Base-by-base conservation (phyloP, 192 early-diverging fungal genomes). In the Haplosporangium gracile region DNA sequence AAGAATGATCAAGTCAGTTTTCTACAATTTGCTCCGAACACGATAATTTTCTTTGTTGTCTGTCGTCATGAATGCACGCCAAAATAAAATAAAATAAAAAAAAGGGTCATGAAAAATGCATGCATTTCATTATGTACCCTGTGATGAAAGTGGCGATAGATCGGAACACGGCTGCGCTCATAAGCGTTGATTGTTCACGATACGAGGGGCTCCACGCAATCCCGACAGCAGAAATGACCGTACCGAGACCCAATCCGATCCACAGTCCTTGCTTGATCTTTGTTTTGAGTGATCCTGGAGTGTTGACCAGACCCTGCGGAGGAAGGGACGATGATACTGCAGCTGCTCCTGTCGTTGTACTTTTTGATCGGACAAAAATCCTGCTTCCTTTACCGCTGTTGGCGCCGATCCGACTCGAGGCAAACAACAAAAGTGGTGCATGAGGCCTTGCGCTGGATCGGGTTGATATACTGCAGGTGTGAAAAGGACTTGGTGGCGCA, bases 201-300 rank as follows among this genome's bases (percentile, higher is more conserved):
- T 81, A 86, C 11, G 79, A 60, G 16, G 84, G 84, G 32, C 84
- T 86, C 84, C 84, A 86, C 6, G 84, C 84, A 18, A 86, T 86
- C 32, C 84, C 84, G 10, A 86, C 68, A n/a, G 84, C 79, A 0
- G 84, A 86, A 32, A 71, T 60, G 11, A 86, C 26, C 5, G 84
- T 81, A 24, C 84, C 79, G 10, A 86, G 4, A 60, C 84, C 84
- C 7, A 86, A n/a, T 16, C 84, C 79, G 22, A 68, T 32, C 84
- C 84, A 86, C 6, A 86, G 38, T 1, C 55, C 75, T 42, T 86
- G 78, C 51, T 81, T 86, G 63, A 81, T 86, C 71, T 71, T 70
- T n/a, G 57, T 36, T 26, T 43, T 39, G 16, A 80, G 70, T 8
- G 55, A 80, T 34, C 82, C 77, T 39, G 76, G 82, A 29, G 82